These are phyloP conservation scores for Trichoderma sp. DNA, from an alignment of 2,329 filamentous ascomycete species.

Conservation along the genomic window DNA sequence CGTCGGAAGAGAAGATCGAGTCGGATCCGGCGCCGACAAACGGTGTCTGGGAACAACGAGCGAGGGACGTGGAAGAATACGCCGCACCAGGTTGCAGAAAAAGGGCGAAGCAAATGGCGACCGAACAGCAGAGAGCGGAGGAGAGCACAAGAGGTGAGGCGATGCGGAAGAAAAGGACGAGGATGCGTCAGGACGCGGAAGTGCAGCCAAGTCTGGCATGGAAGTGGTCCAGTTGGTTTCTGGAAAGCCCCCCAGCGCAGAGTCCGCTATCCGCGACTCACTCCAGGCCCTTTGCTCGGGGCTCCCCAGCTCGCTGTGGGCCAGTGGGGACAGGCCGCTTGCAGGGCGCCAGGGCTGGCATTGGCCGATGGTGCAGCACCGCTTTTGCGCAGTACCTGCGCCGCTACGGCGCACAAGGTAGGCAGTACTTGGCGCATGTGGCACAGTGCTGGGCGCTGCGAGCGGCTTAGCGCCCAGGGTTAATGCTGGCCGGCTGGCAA, in stretches of 20 bases:
- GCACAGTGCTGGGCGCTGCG: not conserved
- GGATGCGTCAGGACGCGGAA: constrained; percentile 17
- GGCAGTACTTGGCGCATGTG: not conserved
- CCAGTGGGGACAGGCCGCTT: constrained; percentile 24
- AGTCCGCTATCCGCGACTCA: constrained; percentile 15
- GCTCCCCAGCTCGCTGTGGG: constrained; percentile 20
- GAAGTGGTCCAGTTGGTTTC: constrained; percentile 15
- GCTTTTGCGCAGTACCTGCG: not conserved
- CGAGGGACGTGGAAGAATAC: not conserved
- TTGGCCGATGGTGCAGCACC: not conserved
- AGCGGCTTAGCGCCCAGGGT: constrained; percentile 16
- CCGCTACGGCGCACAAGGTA: not conserved
- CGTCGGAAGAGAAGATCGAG: not conserved
- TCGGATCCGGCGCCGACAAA: constrained; percentile 9
- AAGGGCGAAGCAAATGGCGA: not conserved
- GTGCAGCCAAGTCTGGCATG: constrained; percentile 12
- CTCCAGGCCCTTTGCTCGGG: constrained; percentile 16
- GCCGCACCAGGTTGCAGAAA: constrained; percentile 1
- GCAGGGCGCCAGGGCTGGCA: constrained; percentile 12
- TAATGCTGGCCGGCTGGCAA: constrained; percentile 4
- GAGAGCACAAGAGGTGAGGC: not conserved
- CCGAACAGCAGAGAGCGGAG: not conserved
- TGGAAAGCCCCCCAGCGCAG: constrained; percentile 23
- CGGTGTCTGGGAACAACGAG: not conserved
- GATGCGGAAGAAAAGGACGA: constrained; percentile 6